Percentiles rank a stretch among this genome's conserved stretches.
These are phyloP conservation scores for Magnolia changhungtana DNA, from an alignment of 164 flowering plant species.

Conservation along the genomic window DNA sequence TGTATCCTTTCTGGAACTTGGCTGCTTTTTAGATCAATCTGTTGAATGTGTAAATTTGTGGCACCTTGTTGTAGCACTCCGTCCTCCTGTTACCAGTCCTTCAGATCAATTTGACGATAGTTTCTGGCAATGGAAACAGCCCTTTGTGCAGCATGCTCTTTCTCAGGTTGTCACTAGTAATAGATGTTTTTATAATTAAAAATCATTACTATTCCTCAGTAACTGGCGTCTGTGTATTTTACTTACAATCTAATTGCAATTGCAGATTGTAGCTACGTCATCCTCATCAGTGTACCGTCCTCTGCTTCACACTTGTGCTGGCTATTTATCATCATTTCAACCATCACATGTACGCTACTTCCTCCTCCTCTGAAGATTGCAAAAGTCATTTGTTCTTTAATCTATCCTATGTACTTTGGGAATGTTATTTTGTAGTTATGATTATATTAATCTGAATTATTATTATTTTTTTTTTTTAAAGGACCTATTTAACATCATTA, in stretches of 20 bases:
- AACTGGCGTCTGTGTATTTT: neutral
- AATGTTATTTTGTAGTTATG: neutral
- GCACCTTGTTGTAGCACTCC: slow-evolving; percentile 57
- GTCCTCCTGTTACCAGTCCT: slow-evolving; percentile 55
- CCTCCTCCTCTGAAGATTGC: neutral
- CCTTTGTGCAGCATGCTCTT: slow-evolving; percentile 68
- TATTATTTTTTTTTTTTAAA: too few species aligned
- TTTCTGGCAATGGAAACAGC: slow-evolving; percentile 75
- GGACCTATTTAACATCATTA: neutral
- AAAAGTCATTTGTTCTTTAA: neutral
- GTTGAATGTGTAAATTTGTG: slow-evolving; percentile 12
- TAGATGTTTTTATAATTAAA: neutral
- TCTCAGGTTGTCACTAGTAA: slow-evolving; percentile 51
- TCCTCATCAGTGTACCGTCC: slow-evolving; percentile 61
- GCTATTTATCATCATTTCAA: slow-evolving; percentile 78
- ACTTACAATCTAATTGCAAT: slow-evolving; percentile 15
- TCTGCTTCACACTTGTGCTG: slow-evolving; percentile 78
- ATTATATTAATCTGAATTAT: neutral
- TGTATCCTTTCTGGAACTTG: neutral
- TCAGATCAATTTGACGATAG: slow-evolving; percentile 53
- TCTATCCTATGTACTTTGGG: neutral
- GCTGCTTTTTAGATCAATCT: slow-evolving; percentile 1
- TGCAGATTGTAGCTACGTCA: slow-evolving; percentile 73
- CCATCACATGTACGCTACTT: slow-evolving; percentile 69
- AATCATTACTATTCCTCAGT: slow-evolving; percentile 3